phyloP scores from a whole-genome alignment of 345 rosid genomes.

The Turnera subulata region DNA sequence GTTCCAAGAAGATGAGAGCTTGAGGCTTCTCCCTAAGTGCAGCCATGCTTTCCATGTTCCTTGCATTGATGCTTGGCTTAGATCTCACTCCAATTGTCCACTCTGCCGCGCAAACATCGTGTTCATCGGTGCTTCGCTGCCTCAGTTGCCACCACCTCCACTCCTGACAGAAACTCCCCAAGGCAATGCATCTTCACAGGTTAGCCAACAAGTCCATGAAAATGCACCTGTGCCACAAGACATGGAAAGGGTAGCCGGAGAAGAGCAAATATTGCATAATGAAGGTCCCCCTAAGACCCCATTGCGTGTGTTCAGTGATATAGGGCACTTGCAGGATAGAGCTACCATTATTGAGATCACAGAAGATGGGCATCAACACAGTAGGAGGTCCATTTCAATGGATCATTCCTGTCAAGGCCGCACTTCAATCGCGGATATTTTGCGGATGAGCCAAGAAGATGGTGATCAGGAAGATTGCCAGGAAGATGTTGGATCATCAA shows the following conservation, averaged over 20 bases:
- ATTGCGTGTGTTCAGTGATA: slow-evolving; percentile 29
- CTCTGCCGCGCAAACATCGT: slow-evolving; percentile 69
- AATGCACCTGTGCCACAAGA: not conserved
- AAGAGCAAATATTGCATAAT: slow-evolving; percentile 15
- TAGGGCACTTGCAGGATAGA: slow-evolving; percentile 32
- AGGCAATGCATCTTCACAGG: slow-evolving; percentile 15
- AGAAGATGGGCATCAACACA: slow-evolving; percentile 22
- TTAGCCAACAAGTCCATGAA: slow-evolving; percentile 12
- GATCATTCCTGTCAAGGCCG: slow-evolving; percentile 44
- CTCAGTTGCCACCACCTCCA: slow-evolving; percentile 24
- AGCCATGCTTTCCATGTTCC: slow-evolving; percentile 74
- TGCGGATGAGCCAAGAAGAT: slow-evolving; percentile 31
- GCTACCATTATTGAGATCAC: slow-evolving; percentile 35
- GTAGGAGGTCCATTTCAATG: slow-evolving; percentile 52
- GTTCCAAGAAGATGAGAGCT: slow-evolving; percentile 62
- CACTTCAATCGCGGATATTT: slow-evolving; percentile 37
- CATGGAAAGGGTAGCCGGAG: slow-evolving; percentile 11
- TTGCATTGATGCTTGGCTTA: slow-evolving; percentile 92
- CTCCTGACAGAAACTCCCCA: slow-evolving; percentile 27
- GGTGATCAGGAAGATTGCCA: slow-evolving; percentile 19
- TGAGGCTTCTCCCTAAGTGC: slow-evolving; percentile 86
- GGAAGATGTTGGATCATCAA: slow-evolving; percentile 27
- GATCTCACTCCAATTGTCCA: slow-evolving; percentile 83
- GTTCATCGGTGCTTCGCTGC: slow-evolving; percentile 29
- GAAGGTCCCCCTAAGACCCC: slow-evolving; percentile 25